Evolutionary conservation across 2,329 filamentous ascomycete genomes (phyloP).

Genomic region (Hypoxylon sp.): DNA sequence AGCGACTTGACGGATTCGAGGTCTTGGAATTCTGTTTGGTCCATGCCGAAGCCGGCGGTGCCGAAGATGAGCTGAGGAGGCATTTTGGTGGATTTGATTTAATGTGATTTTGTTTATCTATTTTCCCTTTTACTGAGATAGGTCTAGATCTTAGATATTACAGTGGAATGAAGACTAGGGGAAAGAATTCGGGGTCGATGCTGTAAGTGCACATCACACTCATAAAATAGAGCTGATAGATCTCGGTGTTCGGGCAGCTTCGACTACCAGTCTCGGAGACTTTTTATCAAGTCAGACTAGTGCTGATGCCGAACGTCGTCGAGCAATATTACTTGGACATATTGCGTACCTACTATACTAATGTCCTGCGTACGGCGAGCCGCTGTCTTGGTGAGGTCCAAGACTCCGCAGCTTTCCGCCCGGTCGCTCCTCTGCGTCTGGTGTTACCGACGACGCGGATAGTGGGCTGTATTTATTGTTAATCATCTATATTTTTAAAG

Average conservation of each 20-base stretch:
- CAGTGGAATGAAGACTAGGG: not conserved
- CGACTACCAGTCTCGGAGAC: not conserved
- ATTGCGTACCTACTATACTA: not conserved
- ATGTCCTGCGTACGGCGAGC: not conserved
- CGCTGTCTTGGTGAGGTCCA: not conserved
- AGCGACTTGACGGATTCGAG: conserved; percentile 40
- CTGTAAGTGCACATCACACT: too few species aligned
- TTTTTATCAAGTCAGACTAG: conserved; percentile 1
- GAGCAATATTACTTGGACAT: not conserved
- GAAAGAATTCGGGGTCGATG: too few species aligned
- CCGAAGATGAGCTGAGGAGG: conserved; percentile 52
- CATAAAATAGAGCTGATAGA: not conserved
- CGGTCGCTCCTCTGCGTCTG: not conserved
- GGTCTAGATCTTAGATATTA: not conserved
- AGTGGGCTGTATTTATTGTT: not conserved
- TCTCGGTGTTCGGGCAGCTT: conserved; percentile 2
- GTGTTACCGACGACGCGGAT: not conserved
- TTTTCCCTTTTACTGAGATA: too few species aligned
- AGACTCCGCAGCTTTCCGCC: not conserved
- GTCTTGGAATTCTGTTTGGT: conserved; percentile 50
- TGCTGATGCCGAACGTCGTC: not conserved
- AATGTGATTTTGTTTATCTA: not conserved
- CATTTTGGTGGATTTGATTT: conserved; percentile 34
- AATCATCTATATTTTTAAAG: not conserved
- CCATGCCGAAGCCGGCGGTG: conserved; percentile 51